A percentile compares a stretch with the other conserved stretches of the same genome.
phyloP scores from a whole-genome alignment of 1,139 yeast genomes.

The Sugiyamaella japonica region DNA sequence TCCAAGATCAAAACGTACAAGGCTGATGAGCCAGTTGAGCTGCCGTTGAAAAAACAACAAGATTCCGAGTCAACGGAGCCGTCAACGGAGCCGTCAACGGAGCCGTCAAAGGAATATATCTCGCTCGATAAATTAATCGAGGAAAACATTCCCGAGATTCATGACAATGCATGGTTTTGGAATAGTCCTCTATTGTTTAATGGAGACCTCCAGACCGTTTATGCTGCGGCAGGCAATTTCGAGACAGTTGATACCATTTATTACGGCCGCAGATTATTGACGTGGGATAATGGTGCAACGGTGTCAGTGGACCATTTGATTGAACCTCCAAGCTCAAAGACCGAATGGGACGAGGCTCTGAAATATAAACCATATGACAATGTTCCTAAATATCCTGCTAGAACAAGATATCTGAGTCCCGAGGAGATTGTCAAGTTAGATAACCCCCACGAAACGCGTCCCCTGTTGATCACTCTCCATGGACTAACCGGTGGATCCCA shows the following conservation, averaged over 20 bases:
- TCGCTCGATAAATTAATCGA: conserved; percentile 46
- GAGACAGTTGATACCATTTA: conserved; percentile 55
- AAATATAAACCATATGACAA: conserved; percentile 59
- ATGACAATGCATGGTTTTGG: conserved; percentile 50
- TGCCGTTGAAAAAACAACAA: conserved; percentile 33
- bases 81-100: no score
- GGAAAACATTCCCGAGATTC: conserved; percentile 48
- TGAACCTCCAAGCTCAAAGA: conserved; percentile 46
- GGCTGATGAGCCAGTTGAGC: conserved; percentile 36
- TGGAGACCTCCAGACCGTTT: conserved; percentile 76
- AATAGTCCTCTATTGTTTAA: conserved; percentile 65
- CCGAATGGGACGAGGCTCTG: conserved; percentile 52
- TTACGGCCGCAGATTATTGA: conserved; percentile 74
- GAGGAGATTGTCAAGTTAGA: conserved; percentile 47
- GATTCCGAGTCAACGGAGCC: conserved; percentile 18
- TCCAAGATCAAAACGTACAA: conserved; percentile 24
- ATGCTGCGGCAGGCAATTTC: conserved; percentile 58
- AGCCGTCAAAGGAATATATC: conserved; percentile 36
- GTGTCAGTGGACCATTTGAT: conserved; percentile 80
- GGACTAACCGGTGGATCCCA: conserved; percentile 94
- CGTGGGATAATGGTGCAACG: conserved; percentile 62
- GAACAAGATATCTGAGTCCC: conserved; percentile 68
- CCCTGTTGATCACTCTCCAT: conserved; percentile 70
- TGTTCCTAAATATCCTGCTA: conserved; percentile 74
- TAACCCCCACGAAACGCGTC: conserved; percentile 46